Conservation (phyloP, 495 filamentous ascomycete species). For the Lasiosphaeriaceae sp. region DNA sequence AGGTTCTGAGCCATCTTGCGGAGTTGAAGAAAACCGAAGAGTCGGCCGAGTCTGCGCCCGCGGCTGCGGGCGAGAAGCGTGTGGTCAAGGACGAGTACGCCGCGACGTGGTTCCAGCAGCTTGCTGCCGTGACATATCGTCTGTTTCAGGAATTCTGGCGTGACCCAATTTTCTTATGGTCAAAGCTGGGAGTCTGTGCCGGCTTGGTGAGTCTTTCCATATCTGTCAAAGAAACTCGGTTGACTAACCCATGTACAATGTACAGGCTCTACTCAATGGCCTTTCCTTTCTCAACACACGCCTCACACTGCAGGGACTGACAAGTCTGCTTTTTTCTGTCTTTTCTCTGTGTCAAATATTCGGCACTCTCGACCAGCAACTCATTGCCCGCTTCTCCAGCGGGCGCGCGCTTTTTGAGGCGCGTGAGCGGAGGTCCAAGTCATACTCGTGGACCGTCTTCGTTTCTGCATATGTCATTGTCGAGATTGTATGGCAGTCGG, state of each 20-base stretch:
- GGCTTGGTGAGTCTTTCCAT: background rate
- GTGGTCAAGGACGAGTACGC: constrained; percentile 58
- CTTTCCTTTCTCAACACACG: constrained; percentile 70
- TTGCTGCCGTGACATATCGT: background rate
- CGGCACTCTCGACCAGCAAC: constrained; percentile 60
- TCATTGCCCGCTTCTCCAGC: constrained; percentile 64
- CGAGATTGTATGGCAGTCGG: constrained; percentile 66
- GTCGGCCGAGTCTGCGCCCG: background rate
- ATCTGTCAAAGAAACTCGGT: background rate
- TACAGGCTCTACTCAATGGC: constrained; percentile 59
- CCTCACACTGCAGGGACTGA: constrained; percentile 56
- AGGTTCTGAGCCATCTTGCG: background rate
- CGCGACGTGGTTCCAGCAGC: constrained; percentile 19
- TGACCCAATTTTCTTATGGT: constrained; percentile 67
- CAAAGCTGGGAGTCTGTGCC: constrained; percentile 31
- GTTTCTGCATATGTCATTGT: constrained; percentile 64
- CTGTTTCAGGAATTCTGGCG: constrained; percentile 57
- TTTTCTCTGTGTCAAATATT: constrained; percentile 56
- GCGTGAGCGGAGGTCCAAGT: constrained; percentile 63
- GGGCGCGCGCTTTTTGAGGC: constrained; percentile 65
- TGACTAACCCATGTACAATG: background rate
- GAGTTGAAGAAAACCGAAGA: background rate
- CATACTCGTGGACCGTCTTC: constrained; percentile 71
- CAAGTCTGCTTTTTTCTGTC: constrained; percentile 62
- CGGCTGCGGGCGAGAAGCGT: background rate